Base-by-base conservation (phyloP, 75 land plant species). In the Cupressus sempervirens region DNA sequence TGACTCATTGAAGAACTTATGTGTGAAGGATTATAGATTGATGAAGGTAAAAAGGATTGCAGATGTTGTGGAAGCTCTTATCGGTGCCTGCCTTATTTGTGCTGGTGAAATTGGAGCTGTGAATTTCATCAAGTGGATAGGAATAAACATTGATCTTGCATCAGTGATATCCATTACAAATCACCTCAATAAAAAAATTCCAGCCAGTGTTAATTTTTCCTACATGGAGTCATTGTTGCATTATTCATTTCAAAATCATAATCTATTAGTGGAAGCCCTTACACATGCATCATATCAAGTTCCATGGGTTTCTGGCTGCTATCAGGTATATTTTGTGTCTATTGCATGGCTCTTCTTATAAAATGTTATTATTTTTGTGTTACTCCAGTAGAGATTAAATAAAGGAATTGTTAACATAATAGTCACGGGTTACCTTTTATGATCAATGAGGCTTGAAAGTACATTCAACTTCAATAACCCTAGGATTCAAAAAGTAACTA, bases 31-130 rank as follows among this genome's bases (percentile, higher is more conserved):
- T 76, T 86, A 45, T 34, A 84, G 92, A 38, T 86, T 72, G 75
- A 34, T 96, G 48, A 92, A 92, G 65, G 81, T 85, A 34, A 94
- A 96, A 67, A 88, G 67, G 14, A 87, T 96, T 53, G 95, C 98
- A 34, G 96, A 96, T 90, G 96, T 92, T 40, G 91, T 92, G 38
- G 98, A 96, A 86, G 95, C 98, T 30, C 87, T 96, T 5, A 93
- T 96, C 76, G 98, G 98, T 45, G 98, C 95, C 62, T 95, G 84
- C 81, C 90, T 95, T 82, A 89, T 86, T 67, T 84, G 89, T 41
- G 90, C 92, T 41, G 94, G 94, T 74, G 92, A 90, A 77, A 53
- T 32, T 3, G 90, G 91, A 58, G 96, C 95, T 13, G 76, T 92
- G 32, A 30, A 50, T 32, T 93, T 96, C 86, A 87, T 96, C 92